Base-by-base conservation (phyloP, 345 rosid species). In the Fremontodendron californicum region DNA sequence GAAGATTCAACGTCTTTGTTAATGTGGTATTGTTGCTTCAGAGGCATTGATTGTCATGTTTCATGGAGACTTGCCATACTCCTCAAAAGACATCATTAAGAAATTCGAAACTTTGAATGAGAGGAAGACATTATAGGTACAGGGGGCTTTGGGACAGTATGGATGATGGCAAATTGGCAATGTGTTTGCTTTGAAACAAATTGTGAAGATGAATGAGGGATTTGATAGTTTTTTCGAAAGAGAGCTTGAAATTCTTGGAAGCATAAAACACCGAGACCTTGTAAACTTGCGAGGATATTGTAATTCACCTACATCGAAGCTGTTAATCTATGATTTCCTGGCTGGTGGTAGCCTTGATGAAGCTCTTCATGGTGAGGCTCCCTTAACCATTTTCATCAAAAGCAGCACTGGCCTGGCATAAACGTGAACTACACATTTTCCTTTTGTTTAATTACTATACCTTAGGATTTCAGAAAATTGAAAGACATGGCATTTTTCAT, bases 61-160 rank as follows among this genome's bases (percentile, higher is more conserved):
- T 81, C 98, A 95, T 79, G 99, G 98, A 79, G 98, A 95, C 82
- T 82, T 95, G 86, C 99, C 99, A 12, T 95, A 93, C 77, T 89
- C 99, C 60, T 91, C 99, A n/a, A 95, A 90, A 79, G 99, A 95
- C 77, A 90, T 95, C 15, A 91, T 95, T 46, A 95, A 89, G 82
- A 93, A 93, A 80, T 75, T 95, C 77, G 99, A 95, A 78, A 85
- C 85, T 78, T 84, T 95, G 84, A 90, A 85, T 58, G n/a, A n/a
- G 96, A 92, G 82, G 99, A 93, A 78, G 93, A 93, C 67, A 82
- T 91, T 73, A 95, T 95, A 71, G 98, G 99, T 51, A 84, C 79
- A 81, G 99, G 99, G 51, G 99, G 99, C 71, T 95, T 95, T 85
- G 98, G 97, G 75, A 95, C 90, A 1, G 98, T 95, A 95, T 95